Evolutionary conservation across 2,329 filamentous ascomycete genomes (phyloP), one percentile per base, ranked within the genome.

Genomic region (Geosmithia morbida): DNA sequence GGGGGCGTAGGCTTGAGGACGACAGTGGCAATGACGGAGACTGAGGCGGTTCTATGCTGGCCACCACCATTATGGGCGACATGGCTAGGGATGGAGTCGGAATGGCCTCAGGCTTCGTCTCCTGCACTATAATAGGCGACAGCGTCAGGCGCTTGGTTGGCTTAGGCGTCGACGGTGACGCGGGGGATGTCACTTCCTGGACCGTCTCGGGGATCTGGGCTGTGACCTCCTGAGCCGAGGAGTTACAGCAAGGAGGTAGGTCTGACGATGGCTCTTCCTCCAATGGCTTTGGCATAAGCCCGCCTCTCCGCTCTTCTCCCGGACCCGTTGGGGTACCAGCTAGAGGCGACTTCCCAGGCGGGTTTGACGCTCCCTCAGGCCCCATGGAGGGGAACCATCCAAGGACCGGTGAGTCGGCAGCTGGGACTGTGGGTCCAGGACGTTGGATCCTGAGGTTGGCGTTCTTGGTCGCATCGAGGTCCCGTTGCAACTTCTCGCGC

Each of bases 141-240:
- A 48, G 41, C 7, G 44, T 49, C 10, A 19, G 33, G 2, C 11
- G 14, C 13, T 7, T 18, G n/a, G 22, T 7, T 13, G 43, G 19
- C 14, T 13, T 14, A 14, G 46, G 43, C 5, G 43, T n/a, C n/a
- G 22, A 18, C 10, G 48, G 37, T n/a, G 48, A 46, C 29, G 37
- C 20, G 6, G 48, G 39, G 2, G 37, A 37, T 7, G 13, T 40
- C 17, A 39, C n/a, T 29, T 49, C 48, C 10, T 49, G 16, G 1
- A 49, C 48, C 2, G 48, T 49, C 18, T 46, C 44, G n/a, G 48
- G 48, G n/a, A 49, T 49, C 16, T 42, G 10, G 14, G 46, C 22
- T 10, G 26, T 18, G 13, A 49, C 42, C 13, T 43, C 41, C 7
- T 29, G 29, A 8, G 18, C n/a, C n/a, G 44, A 49, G 1, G 47